phyloP scores from a whole-genome alignment of 495 filamentous ascomycete genomes.

The Clohesyomyces aquaticus region DNA sequence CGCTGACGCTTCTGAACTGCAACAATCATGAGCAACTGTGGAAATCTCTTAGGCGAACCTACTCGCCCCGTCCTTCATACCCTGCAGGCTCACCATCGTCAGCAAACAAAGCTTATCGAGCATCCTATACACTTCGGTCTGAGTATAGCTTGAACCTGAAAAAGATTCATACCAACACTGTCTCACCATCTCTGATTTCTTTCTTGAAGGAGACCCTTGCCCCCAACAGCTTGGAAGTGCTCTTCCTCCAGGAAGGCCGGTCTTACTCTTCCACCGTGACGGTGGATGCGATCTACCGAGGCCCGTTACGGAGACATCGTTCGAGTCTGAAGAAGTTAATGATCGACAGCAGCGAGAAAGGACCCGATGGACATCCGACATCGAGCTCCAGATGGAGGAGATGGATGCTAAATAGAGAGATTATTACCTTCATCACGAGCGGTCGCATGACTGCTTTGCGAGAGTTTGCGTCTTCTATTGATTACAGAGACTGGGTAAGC shows the following conservation, averaged over 20 bases:
- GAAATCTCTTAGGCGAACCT: slow-evolving; percentile 74
- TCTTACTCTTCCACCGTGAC: slow-evolving; percentile 61
- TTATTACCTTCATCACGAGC: slow-evolving; percentile 77
- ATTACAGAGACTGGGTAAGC: slow-evolving; percentile 86
- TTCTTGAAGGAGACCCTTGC: slow-evolving; percentile 86
- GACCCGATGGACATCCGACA: slow-evolving; percentile 44
- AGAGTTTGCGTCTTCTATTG: slow-evolving; percentile 76
- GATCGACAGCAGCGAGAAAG: slow-evolving; percentile 68
- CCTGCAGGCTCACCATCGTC: slow-evolving; percentile 36
- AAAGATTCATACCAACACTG: slow-evolving; percentile 78
- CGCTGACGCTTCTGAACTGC: slow-evolving; percentile 80
- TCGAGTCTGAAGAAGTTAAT: slow-evolving; percentile 75
- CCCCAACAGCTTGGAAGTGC: slow-evolving; percentile 80
- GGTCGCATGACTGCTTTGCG: slow-evolving; percentile 76
- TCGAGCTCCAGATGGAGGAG: slow-evolving; percentile 60
- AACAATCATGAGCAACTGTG: slow-evolving; percentile 78
- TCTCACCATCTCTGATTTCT: slow-evolving; percentile 74
- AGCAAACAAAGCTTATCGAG: slow-evolving; percentile 38
- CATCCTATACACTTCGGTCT: slow-evolving; percentile 32
- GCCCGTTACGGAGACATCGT: slow-evolving; percentile 72
- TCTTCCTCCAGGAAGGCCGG: slow-evolving; percentile 79
- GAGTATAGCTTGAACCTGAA: slow-evolving; percentile 77
- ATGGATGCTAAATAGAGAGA: slow-evolving; percentile 78
- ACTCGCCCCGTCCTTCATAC: slow-evolving; percentile 58
- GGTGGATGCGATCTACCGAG: slow-evolving; percentile 75